A percentile compares a stretch with the other conserved stretches of the same genome.
phyloP scores from a whole-genome alignment of 2,329 filamentous ascomycete genomes.

The Neodidymelliopsis sp. region DNA sequence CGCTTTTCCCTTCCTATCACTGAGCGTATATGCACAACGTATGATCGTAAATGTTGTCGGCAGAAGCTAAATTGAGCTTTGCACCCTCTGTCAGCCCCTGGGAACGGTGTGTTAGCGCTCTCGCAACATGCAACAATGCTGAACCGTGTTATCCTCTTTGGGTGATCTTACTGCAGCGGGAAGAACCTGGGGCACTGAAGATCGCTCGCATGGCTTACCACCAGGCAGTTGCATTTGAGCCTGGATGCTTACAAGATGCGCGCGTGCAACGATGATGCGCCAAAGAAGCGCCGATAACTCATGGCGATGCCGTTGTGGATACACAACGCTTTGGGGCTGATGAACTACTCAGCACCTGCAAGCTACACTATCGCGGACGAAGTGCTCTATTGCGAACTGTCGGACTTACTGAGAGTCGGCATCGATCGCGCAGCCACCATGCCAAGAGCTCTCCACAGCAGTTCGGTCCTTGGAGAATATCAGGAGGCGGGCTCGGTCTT shows the following conservation, averaged over 20 bases:
- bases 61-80: conserved; percentile 17
- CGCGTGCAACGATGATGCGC: conserved; percentile 16
- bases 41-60: conserved; percentile 4
- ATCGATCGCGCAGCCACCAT: not conserved
- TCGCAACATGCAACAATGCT: conserved; percentile 17
- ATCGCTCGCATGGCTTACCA: conserved; percentile 27
- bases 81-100: conserved; percentile 33
- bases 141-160: conserved; percentile 16
- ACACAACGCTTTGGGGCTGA: not conserved
- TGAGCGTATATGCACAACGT: not conserved
- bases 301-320: not conserved
- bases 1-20: conserved; percentile 14
- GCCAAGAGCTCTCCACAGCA: not conserved
- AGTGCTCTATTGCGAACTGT: not conserved
- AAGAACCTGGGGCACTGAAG: conserved; percentile 3
- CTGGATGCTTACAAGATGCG: not conserved
- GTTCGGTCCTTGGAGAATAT: not conserved
- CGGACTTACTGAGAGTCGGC: not conserved
- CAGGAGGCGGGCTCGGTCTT: conserved; percentile 5
- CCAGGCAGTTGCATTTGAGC: conserved; percentile 13
- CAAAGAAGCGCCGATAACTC: not conserved
- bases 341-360: not conserved
- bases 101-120: conserved; percentile 28
- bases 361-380: not conserved
- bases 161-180: conserved; percentile 19